These are phyloP conservation scores for Didymella lethalis DNA, from an alignment of 2,329 filamentous ascomycete genomes.

Conservation along the genomic window DNA sequence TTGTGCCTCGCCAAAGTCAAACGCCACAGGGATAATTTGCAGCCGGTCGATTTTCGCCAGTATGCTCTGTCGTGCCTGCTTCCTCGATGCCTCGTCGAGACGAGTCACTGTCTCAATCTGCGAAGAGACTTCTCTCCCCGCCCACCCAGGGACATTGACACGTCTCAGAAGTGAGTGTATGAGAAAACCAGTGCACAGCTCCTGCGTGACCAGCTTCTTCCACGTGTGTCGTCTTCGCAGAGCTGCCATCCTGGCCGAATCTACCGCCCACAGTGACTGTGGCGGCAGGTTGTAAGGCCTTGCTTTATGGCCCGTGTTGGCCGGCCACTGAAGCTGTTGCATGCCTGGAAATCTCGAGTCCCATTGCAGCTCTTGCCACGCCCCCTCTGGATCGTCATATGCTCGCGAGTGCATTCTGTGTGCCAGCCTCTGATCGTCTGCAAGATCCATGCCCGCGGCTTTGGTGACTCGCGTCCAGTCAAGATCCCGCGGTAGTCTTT, in stretches of 20 bases:
- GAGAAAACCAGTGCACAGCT: constrained; percentile 52
- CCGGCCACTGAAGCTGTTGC: constrained; percentile 46
- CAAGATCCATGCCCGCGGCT: constrained; percentile 38
- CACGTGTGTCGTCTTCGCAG: constrained; percentile 45
- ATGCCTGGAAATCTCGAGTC: constrained; percentile 41
- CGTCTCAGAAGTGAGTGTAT: constrained; percentile 47
- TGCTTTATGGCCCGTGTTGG: constrained; percentile 51
- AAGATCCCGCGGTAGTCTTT: constrained; percentile 27
- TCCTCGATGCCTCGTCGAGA: constrained; percentile 7
- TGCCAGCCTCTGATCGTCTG: constrained; percentile 29
- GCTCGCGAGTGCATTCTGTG: constrained; percentile 25
- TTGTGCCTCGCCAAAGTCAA: constrained; percentile 23
- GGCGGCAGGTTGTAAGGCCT: constrained; percentile 50
- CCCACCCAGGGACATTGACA: constrained; percentile 16
- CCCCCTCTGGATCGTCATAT: constrained; percentile 23
- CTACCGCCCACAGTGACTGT: constrained; percentile 56
- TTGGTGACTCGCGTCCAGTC: constrained; percentile 35
- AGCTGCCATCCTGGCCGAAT: constrained; percentile 41
- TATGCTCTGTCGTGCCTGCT: constrained; percentile 27
- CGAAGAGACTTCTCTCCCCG: constrained; percentile 28
- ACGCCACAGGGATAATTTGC: constrained; percentile 18
- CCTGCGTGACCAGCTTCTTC: constrained; percentile 55
- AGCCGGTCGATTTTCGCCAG: constrained; percentile 27
- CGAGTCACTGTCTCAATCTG: constrained; percentile 30
- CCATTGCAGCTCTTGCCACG: constrained; percentile 40